Evolutionary conservation across 202 grass and related monocot genomes (phyloP), one percentile per base, ranked within the genome.

Genomic region (Digitaria exilis): DNA sequence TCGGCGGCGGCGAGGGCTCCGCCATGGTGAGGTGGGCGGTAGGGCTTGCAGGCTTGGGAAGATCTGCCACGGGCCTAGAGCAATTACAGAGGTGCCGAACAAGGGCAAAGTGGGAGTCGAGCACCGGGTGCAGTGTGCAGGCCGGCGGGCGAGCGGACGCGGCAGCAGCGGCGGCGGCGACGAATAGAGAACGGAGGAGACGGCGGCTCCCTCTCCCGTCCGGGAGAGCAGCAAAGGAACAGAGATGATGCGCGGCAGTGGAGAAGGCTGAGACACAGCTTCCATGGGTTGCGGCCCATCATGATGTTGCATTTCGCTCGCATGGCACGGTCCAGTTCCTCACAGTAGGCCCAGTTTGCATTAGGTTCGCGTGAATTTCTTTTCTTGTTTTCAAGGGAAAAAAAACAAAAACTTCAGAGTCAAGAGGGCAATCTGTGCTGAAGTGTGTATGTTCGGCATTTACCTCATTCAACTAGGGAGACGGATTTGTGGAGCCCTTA

Each of bases 1-100:
- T 73, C 62, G 82, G 25, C 11, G 81, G 77, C 62, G 84, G 84
- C 61, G 81, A 64, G 56, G 78, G 73, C 88, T 94, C 88, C 67
- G 92, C 90, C 90, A 92, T 91, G 49, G 65, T 31, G 46, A 46
- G 37, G 45, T 52, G 37, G 35, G 56, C 5, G 22, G 16, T 70
- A 73, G 67, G 34, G 34, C 22, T 85, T 68, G 45, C 46, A 19
- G 64, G 28, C 18, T 9, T 24, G 15, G 64, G n/a, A 65, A 21
- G 65, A 69, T 69, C 32, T 69, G 2, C 22, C 24, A 57, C 50
- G 64, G n/a, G 8, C 7, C n/a, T 52, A 51, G 8, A 54, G 63
- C 7, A 28, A 13, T 66, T 19, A 62, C 16, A 19, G 42, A 29
- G 44, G 19, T 49, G 19, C 21, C 61, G 28, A 14, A 50, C 9